Percentiles rank a stretch among this genome's conserved stretches.
Evolutionary conservation across 345 rosid species (phyloP).

Genomic region (Lepidium didymum): DNA sequence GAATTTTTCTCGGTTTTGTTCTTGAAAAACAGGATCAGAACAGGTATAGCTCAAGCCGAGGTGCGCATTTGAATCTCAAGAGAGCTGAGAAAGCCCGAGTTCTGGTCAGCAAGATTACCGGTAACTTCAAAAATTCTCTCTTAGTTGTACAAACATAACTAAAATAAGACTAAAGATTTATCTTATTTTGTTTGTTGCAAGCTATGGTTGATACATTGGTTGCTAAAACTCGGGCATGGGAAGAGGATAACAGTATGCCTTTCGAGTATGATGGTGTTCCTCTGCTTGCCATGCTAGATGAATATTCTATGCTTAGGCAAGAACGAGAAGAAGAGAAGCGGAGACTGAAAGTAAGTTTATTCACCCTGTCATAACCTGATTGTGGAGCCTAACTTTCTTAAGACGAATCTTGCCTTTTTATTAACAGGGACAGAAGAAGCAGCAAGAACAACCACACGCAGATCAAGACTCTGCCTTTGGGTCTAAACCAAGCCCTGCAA

Average conservation of each 20-base stretch:
- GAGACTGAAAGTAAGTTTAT: conserved; percentile 49
- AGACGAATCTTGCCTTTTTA: background rate
- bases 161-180: background rate
- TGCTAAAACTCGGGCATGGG: conserved; percentile 83
- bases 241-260: conserved; percentile 55
- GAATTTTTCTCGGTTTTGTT: background rate
- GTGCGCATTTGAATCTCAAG: conserved; percentile 97
- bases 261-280: conserved; percentile 90
- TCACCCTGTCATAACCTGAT: background rate
- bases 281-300: conserved; percentile 91
- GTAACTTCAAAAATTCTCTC: conserved; percentile 26
- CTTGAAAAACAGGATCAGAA: conserved; percentile 75
- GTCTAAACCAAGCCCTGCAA: conserved; percentile 78
- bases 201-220: conserved; percentile 85
- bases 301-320: conserved; percentile 84
- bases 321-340: conserved; percentile 96
- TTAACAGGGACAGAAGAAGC: conserved; percentile 77
- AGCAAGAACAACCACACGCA: conserved; percentile 63
- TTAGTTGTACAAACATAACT: background rate
- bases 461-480: conserved; percentile 68
- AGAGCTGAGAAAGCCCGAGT: conserved; percentile 91
- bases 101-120: conserved; percentile 89
- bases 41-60: conserved; percentile 91
- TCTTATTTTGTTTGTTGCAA: conserved; percentile 22
- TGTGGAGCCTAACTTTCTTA: background rate